phyloP scores from a whole-genome alignment of 495 filamentous ascomycete species.

The Hyaloscypha finlandica region DNA sequence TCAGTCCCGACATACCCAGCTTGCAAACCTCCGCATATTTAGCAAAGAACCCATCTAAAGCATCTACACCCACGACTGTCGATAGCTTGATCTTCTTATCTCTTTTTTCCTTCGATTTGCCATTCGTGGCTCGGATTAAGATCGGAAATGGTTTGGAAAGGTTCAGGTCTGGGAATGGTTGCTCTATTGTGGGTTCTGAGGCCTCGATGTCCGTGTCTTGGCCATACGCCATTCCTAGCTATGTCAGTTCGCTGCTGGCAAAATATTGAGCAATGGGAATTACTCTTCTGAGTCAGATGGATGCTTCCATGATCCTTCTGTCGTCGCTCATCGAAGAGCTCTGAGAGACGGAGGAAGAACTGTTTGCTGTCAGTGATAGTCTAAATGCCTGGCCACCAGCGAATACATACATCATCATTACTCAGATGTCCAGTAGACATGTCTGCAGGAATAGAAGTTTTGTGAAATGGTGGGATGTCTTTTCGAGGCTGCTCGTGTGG shows the following conservation, averaged over 20 bases:
- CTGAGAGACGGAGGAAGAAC: constrained; percentile 83
- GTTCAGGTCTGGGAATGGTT: constrained; percentile 56
- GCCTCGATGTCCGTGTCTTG: constrained; percentile 27
- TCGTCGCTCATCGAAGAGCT: constrained; percentile 71
- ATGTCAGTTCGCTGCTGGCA: constrained; percentile 28
- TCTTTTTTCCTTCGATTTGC: constrained; percentile 55
- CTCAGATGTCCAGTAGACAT: constrained; percentile 61
- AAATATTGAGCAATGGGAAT: background rate
- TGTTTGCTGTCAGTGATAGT: constrained; percentile 40
- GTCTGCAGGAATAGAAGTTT: constrained; percentile 31
- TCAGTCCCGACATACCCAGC: constrained; percentile 80
- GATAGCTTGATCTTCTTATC: constrained; percentile 77
- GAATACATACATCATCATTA: constrained; percentile 68
- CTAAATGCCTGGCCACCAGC: constrained; percentile 13
- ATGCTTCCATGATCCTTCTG: constrained; percentile 74
- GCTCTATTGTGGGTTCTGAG: constrained; percentile 29
- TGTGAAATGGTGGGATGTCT: constrained; percentile 18
- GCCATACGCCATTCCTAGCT: constrained; percentile 37
- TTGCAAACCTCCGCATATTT: constrained; percentile 94
- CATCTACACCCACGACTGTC: constrained; percentile 75
- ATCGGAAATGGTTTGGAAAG: constrained; percentile 61
- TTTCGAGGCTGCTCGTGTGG: constrained; percentile 19
- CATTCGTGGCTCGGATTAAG: constrained; percentile 83
- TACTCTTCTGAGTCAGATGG: constrained; percentile 78
- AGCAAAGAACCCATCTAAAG: constrained; percentile 77